Conservation (phyloP, 352 stramenopile species). For the Phytophthora aleatoria region DNA sequence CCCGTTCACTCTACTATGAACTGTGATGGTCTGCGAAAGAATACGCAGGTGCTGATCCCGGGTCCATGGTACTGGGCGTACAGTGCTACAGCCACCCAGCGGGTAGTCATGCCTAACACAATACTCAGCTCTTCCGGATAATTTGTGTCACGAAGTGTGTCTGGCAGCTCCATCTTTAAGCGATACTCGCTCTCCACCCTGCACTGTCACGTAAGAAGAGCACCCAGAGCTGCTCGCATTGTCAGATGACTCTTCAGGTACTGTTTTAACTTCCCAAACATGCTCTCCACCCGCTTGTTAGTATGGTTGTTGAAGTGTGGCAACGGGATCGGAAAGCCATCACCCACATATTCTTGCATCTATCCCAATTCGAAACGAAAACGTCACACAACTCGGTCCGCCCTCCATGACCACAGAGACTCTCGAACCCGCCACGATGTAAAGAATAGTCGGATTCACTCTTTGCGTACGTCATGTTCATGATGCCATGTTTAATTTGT, state of each 20-base stretch:
- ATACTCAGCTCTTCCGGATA: background rate
- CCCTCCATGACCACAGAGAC: background rate
- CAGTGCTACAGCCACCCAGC: no score
- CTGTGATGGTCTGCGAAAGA: no score
- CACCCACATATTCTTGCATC: background rate
- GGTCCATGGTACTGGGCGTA: no score
- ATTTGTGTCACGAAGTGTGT: background rate
- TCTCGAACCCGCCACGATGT: background rate
- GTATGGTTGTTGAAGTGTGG: background rate
- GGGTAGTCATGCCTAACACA: no score
- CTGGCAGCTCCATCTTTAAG: background rate
- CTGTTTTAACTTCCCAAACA: background rate
- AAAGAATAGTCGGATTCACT: background rate
- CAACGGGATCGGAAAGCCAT: background rate
- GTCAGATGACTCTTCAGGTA: background rate
- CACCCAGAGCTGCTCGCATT: background rate
- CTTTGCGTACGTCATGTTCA: background rate
- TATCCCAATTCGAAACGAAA: background rate
- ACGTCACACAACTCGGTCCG: background rate
- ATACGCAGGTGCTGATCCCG: no score
- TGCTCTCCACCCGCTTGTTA: background rate
- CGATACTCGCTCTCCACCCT: background rate
- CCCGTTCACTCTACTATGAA: no score
- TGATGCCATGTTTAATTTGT: background rate
- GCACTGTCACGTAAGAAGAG: background rate